Conservation (phyloP, 2,329 filamentous ascomycete genomes). For the Aspergillus sojae region DNA sequence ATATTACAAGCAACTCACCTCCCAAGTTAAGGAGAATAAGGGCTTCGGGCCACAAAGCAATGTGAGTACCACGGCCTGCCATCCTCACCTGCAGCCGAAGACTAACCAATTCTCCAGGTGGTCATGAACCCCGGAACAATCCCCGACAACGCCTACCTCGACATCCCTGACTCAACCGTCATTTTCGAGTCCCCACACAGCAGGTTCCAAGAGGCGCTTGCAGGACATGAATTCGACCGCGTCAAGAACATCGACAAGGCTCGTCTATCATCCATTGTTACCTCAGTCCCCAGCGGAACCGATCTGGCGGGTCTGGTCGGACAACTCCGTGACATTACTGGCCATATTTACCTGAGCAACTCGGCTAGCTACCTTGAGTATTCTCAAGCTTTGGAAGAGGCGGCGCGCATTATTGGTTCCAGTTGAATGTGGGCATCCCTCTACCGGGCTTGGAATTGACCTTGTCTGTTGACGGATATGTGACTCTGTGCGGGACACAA, state of each 20-base stretch:
- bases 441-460: background rate
- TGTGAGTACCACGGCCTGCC: background rate
- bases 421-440: background rate
- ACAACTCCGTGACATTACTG: constrained; percentile 11
- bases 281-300: constrained; percentile 5
- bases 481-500: background rate
- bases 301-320: constrained; percentile 5
- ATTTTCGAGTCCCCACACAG: constrained; percentile 18
- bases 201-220: constrained; percentile 4
- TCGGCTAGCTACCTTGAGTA: constrained; percentile 10
- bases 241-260: background rate
- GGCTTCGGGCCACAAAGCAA: constrained; percentile 13
- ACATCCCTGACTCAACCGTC: constrained; percentile 12
- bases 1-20: constrained; percentile 7
- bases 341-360: constrained; percentile 15
- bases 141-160: constrained; percentile 16
- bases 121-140: constrained; percentile 17
- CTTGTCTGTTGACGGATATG: background rate
- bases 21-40: constrained; percentile 1
- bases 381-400: background rate
- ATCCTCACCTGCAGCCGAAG: background rate
- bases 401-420: background rate
- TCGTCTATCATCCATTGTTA: constrained; percentile 15
- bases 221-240: background rate
- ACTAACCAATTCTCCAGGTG: constrained; percentile 7